Percentiles rank a stretch among this genome's conserved stretches.
These are phyloP conservation scores for Moesziomyces sp. DNA, from an alignment of 1,284 basidiomycete genomes.

Conservation along the genomic window DNA sequence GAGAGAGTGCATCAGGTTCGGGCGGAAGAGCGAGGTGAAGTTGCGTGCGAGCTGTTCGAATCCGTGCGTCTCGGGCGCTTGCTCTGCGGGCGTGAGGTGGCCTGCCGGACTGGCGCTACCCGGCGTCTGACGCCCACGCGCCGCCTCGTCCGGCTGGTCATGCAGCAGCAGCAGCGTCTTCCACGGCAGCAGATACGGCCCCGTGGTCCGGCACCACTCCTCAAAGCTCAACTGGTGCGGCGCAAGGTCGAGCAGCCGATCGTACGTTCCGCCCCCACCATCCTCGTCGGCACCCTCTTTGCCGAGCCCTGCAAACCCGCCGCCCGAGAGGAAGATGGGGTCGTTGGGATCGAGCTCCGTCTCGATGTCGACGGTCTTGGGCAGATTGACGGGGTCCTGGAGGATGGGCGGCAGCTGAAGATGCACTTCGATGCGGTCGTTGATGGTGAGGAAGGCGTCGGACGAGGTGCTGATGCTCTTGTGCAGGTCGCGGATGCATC, in stretches of 20 bases:
- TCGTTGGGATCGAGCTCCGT: constrained; percentile 60
- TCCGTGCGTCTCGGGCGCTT: constrained; percentile 27
- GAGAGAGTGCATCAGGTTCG: constrained; percentile 23
- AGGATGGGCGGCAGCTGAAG: constrained; percentile 64
- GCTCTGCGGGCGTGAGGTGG: constrained; percentile 3
- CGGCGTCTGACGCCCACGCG: constrained; percentile 6
- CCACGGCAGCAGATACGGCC: constrained; percentile 86
- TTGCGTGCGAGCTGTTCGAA: constrained; percentile 50
- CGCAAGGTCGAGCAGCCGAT: constrained; percentile 21
- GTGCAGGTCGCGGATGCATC: constrained; percentile 52
- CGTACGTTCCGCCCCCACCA: constrained; percentile 26
- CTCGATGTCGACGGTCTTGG: constrained; percentile 56
- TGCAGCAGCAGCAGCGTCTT: constrained; percentile 82
- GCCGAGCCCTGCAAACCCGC: constrained; percentile 40
- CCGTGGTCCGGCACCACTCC: constrained; percentile 63
- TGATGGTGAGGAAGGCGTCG: constrained; percentile 59
- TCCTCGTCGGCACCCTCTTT: constrained; percentile 37
- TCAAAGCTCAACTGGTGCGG: constrained; percentile 45
- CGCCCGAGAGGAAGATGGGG: constrained; percentile 52
- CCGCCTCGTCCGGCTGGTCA: constrained; percentile 40
- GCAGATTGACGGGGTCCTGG: constrained; percentile 42
- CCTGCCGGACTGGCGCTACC: constrained; percentile 21
- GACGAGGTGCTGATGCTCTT: constrained; percentile 53
- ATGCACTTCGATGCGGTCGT: constrained; percentile 59
- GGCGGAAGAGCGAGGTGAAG: constrained; percentile 43